Percentiles rank a stretch among this genome's conserved stretches.
These are phyloP conservation scores for Isoetes engelmannii DNA, from an alignment of 83 land plant genomes.

Conservation along the genomic window DNA sequence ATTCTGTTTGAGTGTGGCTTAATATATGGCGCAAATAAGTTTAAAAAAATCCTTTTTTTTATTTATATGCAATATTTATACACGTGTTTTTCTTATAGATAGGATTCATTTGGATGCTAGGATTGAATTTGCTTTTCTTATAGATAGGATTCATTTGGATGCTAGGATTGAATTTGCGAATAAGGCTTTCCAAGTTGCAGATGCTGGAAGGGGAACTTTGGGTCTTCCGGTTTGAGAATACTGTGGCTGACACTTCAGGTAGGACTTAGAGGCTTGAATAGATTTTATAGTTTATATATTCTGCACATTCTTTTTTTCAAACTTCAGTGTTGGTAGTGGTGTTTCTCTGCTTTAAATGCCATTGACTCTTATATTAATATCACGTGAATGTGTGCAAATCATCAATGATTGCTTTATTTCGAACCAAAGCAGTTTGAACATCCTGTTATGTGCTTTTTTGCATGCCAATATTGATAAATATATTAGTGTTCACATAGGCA, in stretches of 20 bases:
- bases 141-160: no score
- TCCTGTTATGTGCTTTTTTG: no score
- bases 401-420: not conserved
- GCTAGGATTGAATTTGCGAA: conserved; percentile 75
- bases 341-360: conserved; percentile 23
- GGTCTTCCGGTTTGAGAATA: conserved; percentile 78
- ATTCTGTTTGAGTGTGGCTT: no score
- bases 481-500: no score
- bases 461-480: no score
- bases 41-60: no score
- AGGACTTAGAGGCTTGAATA: not conserved
- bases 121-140: no score
- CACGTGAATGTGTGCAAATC: conserved; percentile 15
- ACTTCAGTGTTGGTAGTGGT: conserved; percentile 12
- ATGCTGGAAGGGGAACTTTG: conserved; percentile 83
- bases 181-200: conserved; percentile 89
- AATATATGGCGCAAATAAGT: no score
- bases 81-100: no score
- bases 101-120: no score
- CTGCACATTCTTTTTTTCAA: conserved; percentile 1
- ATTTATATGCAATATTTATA: no score
- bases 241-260: conserved; percentile 78
- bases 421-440: no score
- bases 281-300: not conserved
- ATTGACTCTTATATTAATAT: conserved; percentile 24